Evolutionary conservation across 371 early-diverging fungal genomes (phyloP).

Genomic region (Lichtheimia ornata): DNA sequence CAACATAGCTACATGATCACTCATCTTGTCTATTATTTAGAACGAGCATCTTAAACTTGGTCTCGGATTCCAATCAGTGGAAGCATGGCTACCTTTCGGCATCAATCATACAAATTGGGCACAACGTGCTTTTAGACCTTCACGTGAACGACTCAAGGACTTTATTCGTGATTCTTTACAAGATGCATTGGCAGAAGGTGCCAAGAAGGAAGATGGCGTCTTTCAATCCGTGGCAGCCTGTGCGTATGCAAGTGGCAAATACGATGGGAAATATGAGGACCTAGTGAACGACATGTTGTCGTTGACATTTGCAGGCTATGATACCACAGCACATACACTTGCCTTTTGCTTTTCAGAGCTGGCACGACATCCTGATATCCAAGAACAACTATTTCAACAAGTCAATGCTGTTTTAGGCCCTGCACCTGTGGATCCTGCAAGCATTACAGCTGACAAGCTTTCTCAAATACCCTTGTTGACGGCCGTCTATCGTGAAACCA

Average conservation of each 20-base stretch:
- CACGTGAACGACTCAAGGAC: conserved; percentile 36
- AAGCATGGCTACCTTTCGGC: conserved; percentile 48
- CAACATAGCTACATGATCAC: neutral
- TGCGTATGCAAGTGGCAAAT: conserved; percentile 39
- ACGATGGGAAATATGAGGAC: conserved; percentile 24
- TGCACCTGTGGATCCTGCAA: conserved; percentile 33
- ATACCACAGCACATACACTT: conserved; percentile 50
- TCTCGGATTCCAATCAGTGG: conserved; percentile 45
- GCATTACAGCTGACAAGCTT: conserved; percentile 41
- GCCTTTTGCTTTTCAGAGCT: conserved; percentile 47
- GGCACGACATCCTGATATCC: conserved; percentile 40
- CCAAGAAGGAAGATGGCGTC: conserved; percentile 5
- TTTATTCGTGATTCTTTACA: conserved; percentile 41
- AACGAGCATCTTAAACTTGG: conserved; percentile 38
- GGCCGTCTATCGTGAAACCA: conserved; percentile 49
- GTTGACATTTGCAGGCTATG: conserved; percentile 51
- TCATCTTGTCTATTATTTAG: conserved; percentile 13
- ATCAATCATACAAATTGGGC: conserved; percentile 48
- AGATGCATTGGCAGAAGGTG: conserved; percentile 18
- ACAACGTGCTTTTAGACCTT: conserved; percentile 29
- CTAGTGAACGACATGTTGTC: conserved; percentile 43
- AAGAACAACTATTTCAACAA: conserved; percentile 38
- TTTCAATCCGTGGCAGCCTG: conserved; percentile 43
- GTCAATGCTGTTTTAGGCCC: conserved; percentile 42
- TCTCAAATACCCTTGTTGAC: conserved; percentile 41